phyloP scores from a whole-genome alignment of 208 protist species.

The Trypanosoma platydactyli region DNA sequence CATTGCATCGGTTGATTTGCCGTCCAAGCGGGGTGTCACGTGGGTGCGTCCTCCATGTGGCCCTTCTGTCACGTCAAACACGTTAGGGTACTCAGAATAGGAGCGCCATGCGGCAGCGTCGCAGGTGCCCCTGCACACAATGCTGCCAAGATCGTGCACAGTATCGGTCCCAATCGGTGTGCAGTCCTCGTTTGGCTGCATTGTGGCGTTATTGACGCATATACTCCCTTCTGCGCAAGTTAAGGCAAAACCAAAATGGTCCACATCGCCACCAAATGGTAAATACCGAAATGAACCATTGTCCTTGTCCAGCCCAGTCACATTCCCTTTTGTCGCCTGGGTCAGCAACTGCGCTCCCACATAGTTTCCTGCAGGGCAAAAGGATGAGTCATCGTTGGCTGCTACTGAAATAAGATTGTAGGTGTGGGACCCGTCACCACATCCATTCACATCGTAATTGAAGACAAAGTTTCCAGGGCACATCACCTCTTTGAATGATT shows the following conservation, averaged over 20 bases:
- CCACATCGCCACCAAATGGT: slow-evolving; percentile 32
- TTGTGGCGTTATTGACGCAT: slow-evolving; percentile 40
- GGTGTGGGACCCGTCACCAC: background rate
- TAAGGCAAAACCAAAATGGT: slow-evolving; percentile 66
- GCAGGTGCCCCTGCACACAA: slow-evolving; percentile 82
- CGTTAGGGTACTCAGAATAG: slow-evolving; percentile 25
- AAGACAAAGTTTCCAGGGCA: slow-evolving; percentile 26
- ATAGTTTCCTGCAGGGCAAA: slow-evolving; percentile 22
- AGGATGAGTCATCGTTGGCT: slow-evolving; percentile 3
- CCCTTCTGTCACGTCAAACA: slow-evolving; percentile 46
- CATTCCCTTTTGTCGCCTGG: slow-evolving; percentile 8
- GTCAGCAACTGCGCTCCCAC: slow-evolving; percentile 8
- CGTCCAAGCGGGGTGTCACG: slow-evolving; percentile 56
- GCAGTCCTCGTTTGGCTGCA: slow-evolving; percentile 17
- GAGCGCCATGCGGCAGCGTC: slow-evolving; percentile 57
- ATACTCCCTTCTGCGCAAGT: slow-evolving; percentile 34
- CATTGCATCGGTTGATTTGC: slow-evolving; percentile 43
- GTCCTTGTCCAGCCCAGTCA: slow-evolving; percentile 22
- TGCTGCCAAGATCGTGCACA: slow-evolving; percentile 62
- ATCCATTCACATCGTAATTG: background rate
- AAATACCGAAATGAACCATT: slow-evolving; percentile 52
- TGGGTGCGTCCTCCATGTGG: slow-evolving; percentile 19
- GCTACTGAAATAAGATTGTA: slow-evolving; percentile 17
- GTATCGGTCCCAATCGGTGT: slow-evolving; percentile 12
- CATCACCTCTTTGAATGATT: slow-evolving; percentile 6